Evolutionary conservation across 2,329 filamentous ascomycete species (phyloP), one percentile per base, ranked within the genome.

Genomic region (Neopestalotiopsis rosae): DNA sequence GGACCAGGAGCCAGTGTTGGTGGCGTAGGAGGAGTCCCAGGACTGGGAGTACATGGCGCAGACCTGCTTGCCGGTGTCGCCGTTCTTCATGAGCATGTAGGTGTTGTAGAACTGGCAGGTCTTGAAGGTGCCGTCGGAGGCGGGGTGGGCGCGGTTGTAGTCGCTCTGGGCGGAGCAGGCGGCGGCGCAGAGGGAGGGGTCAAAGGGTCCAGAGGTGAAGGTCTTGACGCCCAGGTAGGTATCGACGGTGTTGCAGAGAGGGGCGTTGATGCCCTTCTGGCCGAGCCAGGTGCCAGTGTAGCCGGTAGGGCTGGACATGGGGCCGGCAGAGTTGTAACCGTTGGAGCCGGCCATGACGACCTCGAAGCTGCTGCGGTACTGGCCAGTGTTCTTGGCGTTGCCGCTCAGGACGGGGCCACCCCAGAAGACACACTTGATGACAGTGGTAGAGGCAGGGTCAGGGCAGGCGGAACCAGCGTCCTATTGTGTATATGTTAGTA

Each of bases 261-360:
- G 75, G 0, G 74, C 77, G 52, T 78, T 74, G 70, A 79, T 77
- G 20, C 76, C 68, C 32, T 65, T n/a, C 20, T 71, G 70, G 12
- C 73, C 75, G 57, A 72, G 74, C 49, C 72, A 78, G 4, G 45
- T 64, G 3, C 59, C 45, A 1, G 52, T 63, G 57, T 67, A 69
- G 3, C 74, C 73, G 6, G 71, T 65, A 1, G 76, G 59, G 1
- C 67, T 9, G 45, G 69, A 67, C 52, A 73, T 52, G 17, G 57
- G 67, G 2, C 59, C 59, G 3, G 68, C 72, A 68, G 75, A 76
- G 65, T 74, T 74, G 69, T 80, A 69, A 6, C 81, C 82, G 67
- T 84, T 83, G 52, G 79, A 82, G n/a, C 79, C 82, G 28, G 81
- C 77, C 59, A 84, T 81, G 42, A 80, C 77, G 49, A 83, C 79